Conservation (phyloP, 208 protist genomes). For the Leishmania major region DNA sequence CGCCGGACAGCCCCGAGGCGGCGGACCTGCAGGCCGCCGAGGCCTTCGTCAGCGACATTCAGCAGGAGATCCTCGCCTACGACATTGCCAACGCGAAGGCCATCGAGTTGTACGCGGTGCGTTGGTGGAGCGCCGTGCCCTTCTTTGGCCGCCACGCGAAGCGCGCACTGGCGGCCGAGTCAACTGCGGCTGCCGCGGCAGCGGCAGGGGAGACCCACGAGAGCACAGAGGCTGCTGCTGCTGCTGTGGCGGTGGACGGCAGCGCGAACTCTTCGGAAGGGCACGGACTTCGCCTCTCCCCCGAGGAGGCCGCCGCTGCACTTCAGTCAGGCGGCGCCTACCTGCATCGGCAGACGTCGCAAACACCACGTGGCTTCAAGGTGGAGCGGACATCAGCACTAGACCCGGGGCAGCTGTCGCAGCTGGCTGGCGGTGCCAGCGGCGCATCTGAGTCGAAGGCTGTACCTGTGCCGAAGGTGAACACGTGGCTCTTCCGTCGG, state of each 20-base stretch:
- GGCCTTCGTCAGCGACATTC: constrained; percentile 79
- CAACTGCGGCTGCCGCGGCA: constrained; percentile 3
- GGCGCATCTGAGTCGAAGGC: background rate
- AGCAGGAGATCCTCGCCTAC: constrained; percentile 78
- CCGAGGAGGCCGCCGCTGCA: constrained; percentile 32
- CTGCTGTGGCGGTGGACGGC: background rate
- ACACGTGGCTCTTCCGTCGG: constrained; percentile 81
- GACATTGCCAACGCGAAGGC: constrained; percentile 84
- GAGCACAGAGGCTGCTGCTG: background rate
- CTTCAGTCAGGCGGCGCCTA: constrained; percentile 32
- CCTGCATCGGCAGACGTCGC: constrained; percentile 37
- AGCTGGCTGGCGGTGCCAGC: constrained; percentile 7
- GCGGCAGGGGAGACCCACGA: background rate
- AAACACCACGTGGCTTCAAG: constrained; percentile 34
- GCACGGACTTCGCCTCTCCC: constrained; percentile 19
- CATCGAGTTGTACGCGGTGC: constrained; percentile 67
- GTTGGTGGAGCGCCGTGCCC: constrained; percentile 62
- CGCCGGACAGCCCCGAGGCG: constrained; percentile 55
- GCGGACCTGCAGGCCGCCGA: constrained; percentile 75
- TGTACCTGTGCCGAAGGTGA: constrained; percentile 30
- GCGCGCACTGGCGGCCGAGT: constrained; percentile 39
- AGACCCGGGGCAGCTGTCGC: constrained; percentile 13
- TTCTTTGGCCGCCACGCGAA: constrained; percentile 57
- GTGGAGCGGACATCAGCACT: constrained; percentile 68
- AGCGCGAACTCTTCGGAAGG: constrained; percentile 1